phyloP scores from a whole-genome alignment of 2,329 filamentous ascomycete species.

The Microcera coccophila region DNA sequence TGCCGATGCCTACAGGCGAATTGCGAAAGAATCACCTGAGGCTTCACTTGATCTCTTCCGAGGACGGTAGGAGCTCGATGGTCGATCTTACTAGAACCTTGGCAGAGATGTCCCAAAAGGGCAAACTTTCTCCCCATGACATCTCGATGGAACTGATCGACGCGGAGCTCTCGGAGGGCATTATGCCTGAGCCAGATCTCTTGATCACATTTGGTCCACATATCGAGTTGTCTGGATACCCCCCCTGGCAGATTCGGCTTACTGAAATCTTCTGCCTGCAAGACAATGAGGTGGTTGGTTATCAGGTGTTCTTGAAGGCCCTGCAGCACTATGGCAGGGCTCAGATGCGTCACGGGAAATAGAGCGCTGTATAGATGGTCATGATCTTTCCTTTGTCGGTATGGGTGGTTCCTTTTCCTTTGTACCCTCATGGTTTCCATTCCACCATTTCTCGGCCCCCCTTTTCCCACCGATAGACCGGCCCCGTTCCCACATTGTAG shows the following conservation, averaged over 20 bases:
- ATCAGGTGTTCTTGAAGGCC: constrained; percentile 86
- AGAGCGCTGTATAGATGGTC: constrained; percentile 17
- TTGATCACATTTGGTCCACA: constrained; percentile 81
- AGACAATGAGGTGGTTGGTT: constrained; percentile 80
- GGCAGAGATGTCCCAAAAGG: constrained; percentile 88
- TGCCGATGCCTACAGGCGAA: constrained; percentile 27
- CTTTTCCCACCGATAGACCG: constrained; percentile 65
- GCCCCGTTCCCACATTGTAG: constrained; percentile 73
- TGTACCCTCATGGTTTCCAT: constrained; percentile 32
- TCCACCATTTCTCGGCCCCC: constrained; percentile 46
- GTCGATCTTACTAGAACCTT: constrained; percentile 94
- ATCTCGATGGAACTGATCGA: constrained; percentile 85
- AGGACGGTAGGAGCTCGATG: constrained; percentile 88
- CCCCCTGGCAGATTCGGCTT: constrained; percentile 91
- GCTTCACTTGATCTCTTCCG: constrained; percentile 76
- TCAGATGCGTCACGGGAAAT: constrained; percentile 79
- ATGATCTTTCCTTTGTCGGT: constrained; percentile 5
- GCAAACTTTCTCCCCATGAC: constrained; percentile 75
- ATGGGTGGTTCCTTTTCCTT: constrained; percentile 8
- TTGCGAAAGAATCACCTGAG: constrained; percentile 43
- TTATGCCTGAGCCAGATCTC: constrained; percentile 87
- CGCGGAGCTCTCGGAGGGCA: constrained; percentile 72
- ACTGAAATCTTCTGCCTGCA: constrained; percentile 85
- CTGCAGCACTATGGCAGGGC: constrained; percentile 81
- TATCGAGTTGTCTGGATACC: constrained; percentile 84